Conservation (phyloP, 345 rosid species). For the Barbarea vulgaris region DNA sequence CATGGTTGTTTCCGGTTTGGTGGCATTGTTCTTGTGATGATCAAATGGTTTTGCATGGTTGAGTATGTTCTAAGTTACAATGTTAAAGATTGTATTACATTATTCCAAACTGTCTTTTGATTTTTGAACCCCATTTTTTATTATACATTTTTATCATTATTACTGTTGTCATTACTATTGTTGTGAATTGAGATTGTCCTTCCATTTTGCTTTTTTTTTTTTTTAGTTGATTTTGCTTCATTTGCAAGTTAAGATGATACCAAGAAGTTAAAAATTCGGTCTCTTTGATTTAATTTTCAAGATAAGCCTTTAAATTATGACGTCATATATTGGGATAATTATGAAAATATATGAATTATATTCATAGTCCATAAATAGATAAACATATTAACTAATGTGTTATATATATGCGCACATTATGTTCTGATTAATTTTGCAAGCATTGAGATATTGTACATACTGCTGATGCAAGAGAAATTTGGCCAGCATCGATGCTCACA, state of each 20-base stretch:
- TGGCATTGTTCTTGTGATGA: constrained; percentile 57
- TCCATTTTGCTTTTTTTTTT: constrained; percentile 4
- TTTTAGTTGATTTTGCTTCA: constrained; percentile 20
- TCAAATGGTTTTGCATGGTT: constrained; percentile 26
- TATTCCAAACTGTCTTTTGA: constrained; percentile 21
- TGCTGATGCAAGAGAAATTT: constrained; percentile 76
- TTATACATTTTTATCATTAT: constrained; percentile 31
- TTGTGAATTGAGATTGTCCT: constrained; percentile 27
- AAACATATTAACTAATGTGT: too few species aligned
- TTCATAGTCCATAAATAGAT: not conserved
- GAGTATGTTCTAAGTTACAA: constrained; percentile 36
- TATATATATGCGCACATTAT: not conserved
- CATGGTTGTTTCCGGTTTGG: constrained; percentile 48
- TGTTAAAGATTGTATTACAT: constrained; percentile 35
- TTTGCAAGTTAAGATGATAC: constrained; percentile 23
- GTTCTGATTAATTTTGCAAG: constrained; percentile 46
- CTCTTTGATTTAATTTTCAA: not conserved
- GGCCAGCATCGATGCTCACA: constrained; percentile 89
- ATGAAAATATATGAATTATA: not conserved
- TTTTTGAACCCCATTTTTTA: constrained; percentile 32
- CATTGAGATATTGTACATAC: constrained; percentile 87
- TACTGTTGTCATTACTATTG: constrained; percentile 23
- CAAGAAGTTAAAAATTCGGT: not conserved
- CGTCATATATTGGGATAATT: constrained; percentile 5
- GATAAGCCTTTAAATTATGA: not conserved